Percentiles rank a stretch among this genome's conserved stretches.
These are phyloP conservation scores for Metschnikowia similis DNA, from an alignment of 805 yeast species.

Conservation along the genomic window DNA sequence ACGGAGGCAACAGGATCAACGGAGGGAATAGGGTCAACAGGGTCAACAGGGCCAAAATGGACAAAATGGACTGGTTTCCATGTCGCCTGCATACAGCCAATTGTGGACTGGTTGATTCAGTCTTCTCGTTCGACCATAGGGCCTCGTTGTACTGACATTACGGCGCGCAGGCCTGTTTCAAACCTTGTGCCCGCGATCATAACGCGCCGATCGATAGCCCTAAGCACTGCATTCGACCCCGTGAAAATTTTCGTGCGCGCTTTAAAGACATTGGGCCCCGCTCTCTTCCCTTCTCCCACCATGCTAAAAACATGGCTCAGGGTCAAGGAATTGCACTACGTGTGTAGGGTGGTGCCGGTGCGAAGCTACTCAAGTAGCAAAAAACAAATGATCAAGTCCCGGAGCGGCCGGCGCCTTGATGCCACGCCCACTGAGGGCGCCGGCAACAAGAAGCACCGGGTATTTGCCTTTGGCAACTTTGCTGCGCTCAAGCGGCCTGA, in stretches of 20 bases:
- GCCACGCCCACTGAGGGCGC: slow-evolving; percentile 15
- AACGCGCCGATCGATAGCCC: slow-evolving; percentile 1
- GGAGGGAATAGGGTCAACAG: too few species aligned
- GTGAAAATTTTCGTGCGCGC: slow-evolving; percentile 8
- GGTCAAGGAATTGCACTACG: background rate
- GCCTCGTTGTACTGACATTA: too few species aligned
- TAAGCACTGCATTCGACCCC: slow-evolving; percentile 3
- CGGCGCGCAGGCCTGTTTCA: too few species aligned
- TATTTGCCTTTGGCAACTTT: slow-evolving; percentile 21
- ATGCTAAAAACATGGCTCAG: slow-evolving; percentile 6
- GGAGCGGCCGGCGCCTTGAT: slow-evolving; percentile 14
- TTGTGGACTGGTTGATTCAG: too few species aligned
- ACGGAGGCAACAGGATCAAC: too few species aligned
- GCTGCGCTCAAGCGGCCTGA: slow-evolving; percentile 19
- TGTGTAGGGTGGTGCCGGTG: background rate
- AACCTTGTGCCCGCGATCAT: background rate
- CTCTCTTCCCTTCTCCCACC: background rate
- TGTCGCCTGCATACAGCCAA: too few species aligned
- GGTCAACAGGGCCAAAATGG: too few species aligned
- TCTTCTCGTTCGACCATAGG: too few species aligned
- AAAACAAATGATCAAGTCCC: slow-evolving; percentile 13
- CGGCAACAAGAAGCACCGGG: slow-evolving; percentile 8
- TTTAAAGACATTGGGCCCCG: background rate
- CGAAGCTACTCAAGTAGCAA: slow-evolving; percentile 7
- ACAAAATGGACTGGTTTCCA: too few species aligned